Evolutionary conservation across 2,329 filamentous ascomycete species (phyloP).

Genomic region (Hypomyces perniciosus): DNA sequence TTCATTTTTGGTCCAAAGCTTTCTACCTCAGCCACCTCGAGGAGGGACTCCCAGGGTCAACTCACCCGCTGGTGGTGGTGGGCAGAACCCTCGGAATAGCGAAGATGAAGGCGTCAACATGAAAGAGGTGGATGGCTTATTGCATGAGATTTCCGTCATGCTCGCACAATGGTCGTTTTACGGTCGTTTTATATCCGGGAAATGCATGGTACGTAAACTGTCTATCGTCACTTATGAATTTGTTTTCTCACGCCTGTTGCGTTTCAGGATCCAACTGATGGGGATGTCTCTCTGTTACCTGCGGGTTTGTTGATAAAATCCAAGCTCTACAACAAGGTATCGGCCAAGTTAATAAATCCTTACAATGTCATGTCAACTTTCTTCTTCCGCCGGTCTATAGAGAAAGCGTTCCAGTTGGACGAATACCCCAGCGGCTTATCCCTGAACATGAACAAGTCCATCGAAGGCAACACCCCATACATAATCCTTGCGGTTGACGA

Average conservation of each 20-base stretch:
- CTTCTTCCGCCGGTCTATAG: constrained; percentile 92
- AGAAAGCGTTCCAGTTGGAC: constrained; percentile 96
- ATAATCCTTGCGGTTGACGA: constrained; percentile 96
- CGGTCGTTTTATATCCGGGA: constrained; percentile 78
- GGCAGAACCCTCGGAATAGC: constrained; percentile 51
- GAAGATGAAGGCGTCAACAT: constrained; percentile 95
- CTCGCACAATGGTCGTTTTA: constrained; percentile 90
- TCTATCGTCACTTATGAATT: not conserved
- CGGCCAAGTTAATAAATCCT: constrained; percentile 65
- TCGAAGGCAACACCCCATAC: constrained; percentile 75
- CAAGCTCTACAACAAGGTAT: constrained; percentile 72
- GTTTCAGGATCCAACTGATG: constrained; percentile 44
- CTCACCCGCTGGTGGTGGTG: constrained; percentile 64
- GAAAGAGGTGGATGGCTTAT: constrained; percentile 85
- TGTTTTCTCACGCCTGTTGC: not conserved
- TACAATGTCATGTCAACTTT: constrained; percentile 94
- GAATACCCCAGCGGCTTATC: constrained; percentile 77
- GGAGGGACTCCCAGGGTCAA: constrained; percentile 61
- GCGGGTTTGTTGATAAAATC: constrained; percentile 74
- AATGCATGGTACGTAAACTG: constrained; percentile 62
- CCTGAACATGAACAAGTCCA: constrained; percentile 63
- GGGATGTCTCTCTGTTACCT: constrained; percentile 53
- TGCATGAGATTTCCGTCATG: constrained; percentile 89
- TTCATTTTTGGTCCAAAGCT: constrained; percentile 93
- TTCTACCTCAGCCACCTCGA: constrained; percentile 65